Base-by-base conservation (phyloP, 1,139 yeast species). In the Yamadazyma mexicana region DNA sequence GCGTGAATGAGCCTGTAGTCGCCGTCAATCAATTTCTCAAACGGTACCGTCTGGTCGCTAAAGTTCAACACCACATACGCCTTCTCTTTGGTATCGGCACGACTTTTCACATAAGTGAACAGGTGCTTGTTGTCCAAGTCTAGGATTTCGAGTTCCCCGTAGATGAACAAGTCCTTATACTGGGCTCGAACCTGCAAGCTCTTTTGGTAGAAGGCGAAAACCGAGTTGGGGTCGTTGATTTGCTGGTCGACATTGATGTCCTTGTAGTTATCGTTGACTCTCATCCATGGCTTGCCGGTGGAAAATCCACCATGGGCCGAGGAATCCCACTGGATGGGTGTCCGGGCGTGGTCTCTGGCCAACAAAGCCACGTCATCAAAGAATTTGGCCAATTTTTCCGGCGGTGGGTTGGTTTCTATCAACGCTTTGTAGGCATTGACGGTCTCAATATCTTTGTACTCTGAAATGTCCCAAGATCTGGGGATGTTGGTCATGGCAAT, bases 241-340 rank as follows among this genome's bases (percentile, higher is more conserved):
- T 79, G 82, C 1, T 62, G 51, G 12, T 64, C 70, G 30, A 68
- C 82, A 49, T 79, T 79, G 51, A 75, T 64, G 33, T 68, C 70
- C 44, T 57, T 61, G 57, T 73, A 77, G 49, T 73, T 71, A 40
- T 74, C 79, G 49, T 75, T 74, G 45, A 75, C 73, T 44, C 69
- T 62, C 58, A 73, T 77, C 84, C 85, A 79, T 18, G 84, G 82
- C 44, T 59, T 59, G 23, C 62, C 73, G 2, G 67, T 57, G 11
- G 80, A 58, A 55, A 79, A 78, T 0, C 84, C 83, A 25, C 65
- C 80, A 46, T 67, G 51, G 10, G 53, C 62, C 2, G 66, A 51
- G 35, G 54, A 54, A 44, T 70, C 73, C 84, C 84, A 79, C 53
- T 77, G 83, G 47, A 79, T 75, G 24, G 84, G 84, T 6, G 81